These are phyloP conservation scores for Botrytis fabae DNA, from an alignment of 2,329 filamentous ascomycete species.

Conservation along the genomic window DNA sequence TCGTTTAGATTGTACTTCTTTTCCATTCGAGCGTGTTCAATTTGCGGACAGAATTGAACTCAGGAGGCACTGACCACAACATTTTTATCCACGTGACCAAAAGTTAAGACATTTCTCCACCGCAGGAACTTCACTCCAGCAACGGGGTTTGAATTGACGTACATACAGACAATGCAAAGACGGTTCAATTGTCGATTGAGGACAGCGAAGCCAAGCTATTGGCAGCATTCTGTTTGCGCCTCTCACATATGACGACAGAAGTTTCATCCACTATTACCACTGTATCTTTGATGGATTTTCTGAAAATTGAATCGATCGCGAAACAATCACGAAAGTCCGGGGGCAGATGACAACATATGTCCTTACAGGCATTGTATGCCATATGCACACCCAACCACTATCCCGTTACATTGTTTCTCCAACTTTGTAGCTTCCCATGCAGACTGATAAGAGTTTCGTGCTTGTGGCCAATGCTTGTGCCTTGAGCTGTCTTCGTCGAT, in stretches of 20 bases:
- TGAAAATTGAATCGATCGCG: background rate
- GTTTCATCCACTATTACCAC: too few species aligned
- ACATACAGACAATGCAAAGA: background rate
- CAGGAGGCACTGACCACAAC: background rate
- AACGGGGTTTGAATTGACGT: too few species aligned
- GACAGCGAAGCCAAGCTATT: background rate
- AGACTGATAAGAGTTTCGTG: constrained; percentile 16
- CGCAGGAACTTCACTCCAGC: background rate
- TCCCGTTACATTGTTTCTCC: background rate
- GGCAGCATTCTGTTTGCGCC: background rate
- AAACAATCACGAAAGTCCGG: constrained; percentile 20
- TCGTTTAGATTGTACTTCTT: background rate
- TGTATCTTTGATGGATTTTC: background rate
- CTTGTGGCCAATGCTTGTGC: constrained; percentile 3
- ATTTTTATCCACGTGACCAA: background rate
- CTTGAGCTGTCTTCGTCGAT: background rate
- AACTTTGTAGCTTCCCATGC: background rate
- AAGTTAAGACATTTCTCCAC: background rate
- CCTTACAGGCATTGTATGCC: constrained; percentile 7
- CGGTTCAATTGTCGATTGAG: too few species aligned
- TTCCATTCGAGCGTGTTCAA: background rate
- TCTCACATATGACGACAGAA: background rate
- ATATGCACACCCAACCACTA: background rate
- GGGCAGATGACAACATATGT: constrained; percentile 24
- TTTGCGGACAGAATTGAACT: background rate